Conservation (phyloP, 2,329 filamentous ascomycete genomes). For the Diaporthe amygdali region DNA sequence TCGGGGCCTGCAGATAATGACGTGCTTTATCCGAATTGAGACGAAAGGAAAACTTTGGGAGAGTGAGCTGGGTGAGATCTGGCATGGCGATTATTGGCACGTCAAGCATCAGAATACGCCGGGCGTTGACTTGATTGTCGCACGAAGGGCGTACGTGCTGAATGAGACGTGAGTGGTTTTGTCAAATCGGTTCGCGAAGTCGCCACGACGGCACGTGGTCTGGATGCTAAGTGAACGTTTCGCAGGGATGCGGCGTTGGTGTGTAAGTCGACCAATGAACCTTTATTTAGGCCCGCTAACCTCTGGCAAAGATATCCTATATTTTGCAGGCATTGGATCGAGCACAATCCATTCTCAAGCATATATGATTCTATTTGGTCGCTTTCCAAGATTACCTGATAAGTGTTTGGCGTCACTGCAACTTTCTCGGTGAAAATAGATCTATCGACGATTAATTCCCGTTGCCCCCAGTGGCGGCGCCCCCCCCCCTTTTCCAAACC, state of each 20-base stretch:
- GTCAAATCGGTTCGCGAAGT: constrained; percentile 5
- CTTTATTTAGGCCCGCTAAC: no score
- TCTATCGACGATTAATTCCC: no score
- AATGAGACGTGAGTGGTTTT: not conserved
- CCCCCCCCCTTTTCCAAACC: no score
- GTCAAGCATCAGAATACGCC: not conserved
- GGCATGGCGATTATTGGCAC: not conserved
- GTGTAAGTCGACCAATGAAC: not conserved
- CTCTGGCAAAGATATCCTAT: no score
- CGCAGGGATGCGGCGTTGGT: not conserved
- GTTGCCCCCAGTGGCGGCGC: no score
- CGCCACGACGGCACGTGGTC: constrained; percentile 24
- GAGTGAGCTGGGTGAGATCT: no score
- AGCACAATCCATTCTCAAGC: no score
- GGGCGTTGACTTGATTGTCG: not conserved
- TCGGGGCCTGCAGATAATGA: not conserved
- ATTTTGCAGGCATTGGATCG: no score
- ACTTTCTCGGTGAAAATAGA: no score
- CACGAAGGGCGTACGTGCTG: constrained; percentile 11
- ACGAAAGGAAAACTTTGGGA: not conserved
- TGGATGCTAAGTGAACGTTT: not conserved
- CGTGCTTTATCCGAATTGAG: not conserved
- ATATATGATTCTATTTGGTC: no score
- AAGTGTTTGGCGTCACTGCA: no score
- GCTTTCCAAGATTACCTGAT: no score